phyloP scores from a whole-genome alignment of 2,329 filamentous ascomycete genomes.

The Periconia sp. region DNA sequence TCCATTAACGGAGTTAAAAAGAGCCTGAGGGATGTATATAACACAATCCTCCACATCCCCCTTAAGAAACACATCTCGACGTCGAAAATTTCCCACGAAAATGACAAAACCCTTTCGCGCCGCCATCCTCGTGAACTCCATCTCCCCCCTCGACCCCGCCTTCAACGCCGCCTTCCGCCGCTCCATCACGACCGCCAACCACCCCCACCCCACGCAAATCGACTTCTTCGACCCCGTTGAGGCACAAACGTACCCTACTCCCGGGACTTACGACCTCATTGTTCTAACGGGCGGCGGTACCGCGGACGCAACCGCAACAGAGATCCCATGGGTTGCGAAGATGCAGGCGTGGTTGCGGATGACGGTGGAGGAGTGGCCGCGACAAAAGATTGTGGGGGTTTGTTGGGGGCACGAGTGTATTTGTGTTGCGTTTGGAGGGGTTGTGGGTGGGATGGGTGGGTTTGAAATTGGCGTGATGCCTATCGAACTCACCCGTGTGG shows the following conservation, averaged over 20 bases:
- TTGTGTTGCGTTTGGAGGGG: conserved; percentile 5
- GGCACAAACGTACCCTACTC: conserved; percentile 2
- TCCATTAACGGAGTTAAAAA: no score
- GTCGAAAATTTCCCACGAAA: no score
- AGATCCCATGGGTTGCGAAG: conserved; percentile 3
- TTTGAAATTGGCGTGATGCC: not conserved
- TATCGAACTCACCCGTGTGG: not conserved
- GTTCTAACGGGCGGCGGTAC: conserved; percentile 3
- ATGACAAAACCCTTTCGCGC: conserved; percentile 3
- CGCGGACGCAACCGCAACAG: conserved; percentile 1
- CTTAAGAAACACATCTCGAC: no score
- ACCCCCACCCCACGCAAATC: not conserved
- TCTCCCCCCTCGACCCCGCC: not conserved
- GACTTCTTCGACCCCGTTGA: conserved; percentile 6
- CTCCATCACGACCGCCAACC: not conserved
- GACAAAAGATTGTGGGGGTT: conserved; percentile 2
- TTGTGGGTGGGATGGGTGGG: not conserved
- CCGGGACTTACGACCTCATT: conserved; percentile 1
- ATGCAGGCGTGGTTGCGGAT: conserved; percentile 3
- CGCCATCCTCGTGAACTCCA: conserved; percentile 4
- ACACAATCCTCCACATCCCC: no score
- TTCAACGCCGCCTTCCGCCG: conserved; percentile 2
- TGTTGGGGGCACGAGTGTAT: conserved; percentile 4
- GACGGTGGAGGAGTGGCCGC: conserved; percentile 2
- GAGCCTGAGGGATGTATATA: no score